Conservation (phyloP, 2,329 filamentous ascomycete species). For the Aspergillus sp. region DNA sequence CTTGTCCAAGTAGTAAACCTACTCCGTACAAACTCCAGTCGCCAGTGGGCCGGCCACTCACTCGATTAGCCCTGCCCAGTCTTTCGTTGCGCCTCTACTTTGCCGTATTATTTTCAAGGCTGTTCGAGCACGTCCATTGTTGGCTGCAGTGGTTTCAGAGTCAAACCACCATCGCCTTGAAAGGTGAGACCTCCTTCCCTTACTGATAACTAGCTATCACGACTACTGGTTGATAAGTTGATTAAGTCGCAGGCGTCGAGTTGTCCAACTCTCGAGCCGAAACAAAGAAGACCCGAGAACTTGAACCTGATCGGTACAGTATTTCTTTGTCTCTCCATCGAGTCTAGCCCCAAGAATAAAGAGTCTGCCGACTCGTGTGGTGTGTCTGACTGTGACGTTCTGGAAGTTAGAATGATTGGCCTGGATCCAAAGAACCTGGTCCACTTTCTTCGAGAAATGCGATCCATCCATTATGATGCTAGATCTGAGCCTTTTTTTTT, state of each 20-base stretch:
- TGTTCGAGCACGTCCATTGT: not conserved
- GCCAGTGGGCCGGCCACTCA: not conserved
- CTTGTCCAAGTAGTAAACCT: not conserved
- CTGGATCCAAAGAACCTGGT: not conserved
- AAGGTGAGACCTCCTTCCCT: not conserved
- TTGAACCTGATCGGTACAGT: not conserved
- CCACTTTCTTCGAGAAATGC: constrained; percentile 6
- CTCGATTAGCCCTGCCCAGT: not conserved
- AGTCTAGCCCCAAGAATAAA: constrained; percentile 2
- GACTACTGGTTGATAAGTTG: not conserved
- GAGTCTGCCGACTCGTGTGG: not conserved
- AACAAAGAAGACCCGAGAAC: constrained; percentile 1
- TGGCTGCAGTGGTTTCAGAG: constrained; percentile 10
- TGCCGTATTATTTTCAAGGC: not conserved
- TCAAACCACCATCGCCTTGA: constrained; percentile 7
- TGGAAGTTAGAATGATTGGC: constrained; percentile 9
- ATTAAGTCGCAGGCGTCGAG: not conserved
- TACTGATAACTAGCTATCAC: not conserved
- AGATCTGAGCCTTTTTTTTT: not conserved
- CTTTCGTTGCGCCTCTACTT: not conserved
- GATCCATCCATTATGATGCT: constrained; percentile 4
- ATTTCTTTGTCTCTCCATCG: constrained; percentile 11
- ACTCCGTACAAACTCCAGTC: not conserved
- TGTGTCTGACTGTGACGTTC: not conserved
- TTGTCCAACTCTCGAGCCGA: not conserved